Evolutionary conservation across 257 asterid species (phyloP).

Genomic region (Agastache rugosa): DNA sequence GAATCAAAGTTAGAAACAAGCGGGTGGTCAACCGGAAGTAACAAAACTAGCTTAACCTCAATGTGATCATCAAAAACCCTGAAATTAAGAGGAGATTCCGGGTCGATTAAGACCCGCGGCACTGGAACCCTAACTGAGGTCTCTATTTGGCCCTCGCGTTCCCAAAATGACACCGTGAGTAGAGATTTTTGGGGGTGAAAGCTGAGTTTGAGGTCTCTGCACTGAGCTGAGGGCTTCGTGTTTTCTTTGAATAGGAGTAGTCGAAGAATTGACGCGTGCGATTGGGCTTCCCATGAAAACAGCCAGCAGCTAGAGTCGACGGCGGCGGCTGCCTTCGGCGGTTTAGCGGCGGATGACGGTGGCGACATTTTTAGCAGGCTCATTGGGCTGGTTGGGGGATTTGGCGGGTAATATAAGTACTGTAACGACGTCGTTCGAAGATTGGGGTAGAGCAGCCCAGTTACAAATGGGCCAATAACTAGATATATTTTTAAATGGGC

Average conservation of each 20-base stretch:
- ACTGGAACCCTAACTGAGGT: slow-evolving; percentile 56
- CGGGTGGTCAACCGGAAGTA: slow-evolving; percentile 89
- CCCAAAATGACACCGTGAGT: slow-evolving; percentile 55
- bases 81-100: slow-evolving; percentile 59
- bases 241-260: slow-evolving; percentile 52
- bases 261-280: slow-evolving; percentile 63
- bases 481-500: neutral
- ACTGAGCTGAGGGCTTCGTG: slow-evolving; percentile 54
- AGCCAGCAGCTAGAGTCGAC: slow-evolving; percentile 52
- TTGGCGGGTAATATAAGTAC: slow-evolving; percentile 32
- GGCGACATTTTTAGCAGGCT: slow-evolving; percentile 49
- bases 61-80: slow-evolving; percentile 72
- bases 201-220: slow-evolving; percentile 52
- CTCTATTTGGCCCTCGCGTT: slow-evolving; percentile 39
- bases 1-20: slow-evolving; percentile 68
- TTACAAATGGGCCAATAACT: neutral
- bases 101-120: slow-evolving; percentile 75
- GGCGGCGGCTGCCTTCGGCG: slow-evolving; percentile 38
- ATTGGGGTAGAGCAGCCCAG: slow-evolving; percentile 22
- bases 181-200: slow-evolving; percentile 51
- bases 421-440: neutral
- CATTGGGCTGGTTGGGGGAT: slow-evolving; percentile 30
- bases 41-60: slow-evolving; percentile 75
- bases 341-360: slow-evolving; percentile 38
- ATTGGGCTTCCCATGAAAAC: slow-evolving; percentile 76